Evolutionary conservation across 495 filamentous ascomycete genomes (phyloP).

Genomic region (Patellaria atrata): DNA sequence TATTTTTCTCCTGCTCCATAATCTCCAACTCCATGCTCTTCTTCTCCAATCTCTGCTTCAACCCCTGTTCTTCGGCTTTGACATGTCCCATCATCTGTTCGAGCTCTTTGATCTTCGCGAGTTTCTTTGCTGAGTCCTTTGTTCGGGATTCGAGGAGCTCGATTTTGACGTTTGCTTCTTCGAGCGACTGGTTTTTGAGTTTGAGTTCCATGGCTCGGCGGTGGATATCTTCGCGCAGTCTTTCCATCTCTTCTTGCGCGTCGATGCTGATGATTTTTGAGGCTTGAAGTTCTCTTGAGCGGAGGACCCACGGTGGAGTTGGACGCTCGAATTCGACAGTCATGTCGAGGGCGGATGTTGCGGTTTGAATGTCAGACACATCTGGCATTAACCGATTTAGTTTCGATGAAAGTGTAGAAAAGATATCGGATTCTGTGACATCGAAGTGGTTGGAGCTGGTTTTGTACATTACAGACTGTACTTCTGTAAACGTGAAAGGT

Average conservation of each 20-base stretch:
- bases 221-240: constrained; percentile 53
- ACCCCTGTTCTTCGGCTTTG: constrained; percentile 2
- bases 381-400: too few relatives aligned
- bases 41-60: too few relatives aligned
- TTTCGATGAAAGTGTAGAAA: constrained; percentile 45
- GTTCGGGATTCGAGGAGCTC: constrained; percentile 74
- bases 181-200: constrained; percentile 49
- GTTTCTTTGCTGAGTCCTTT: constrained; percentile 62
- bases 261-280: constrained; percentile 66
- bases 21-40: too few relatives aligned
- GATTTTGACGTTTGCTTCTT: constrained; percentile 73
- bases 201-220: constrained; percentile 50
- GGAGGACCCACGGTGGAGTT: constrained; percentile 68
- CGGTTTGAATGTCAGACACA: too few relatives aligned
- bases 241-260: constrained; percentile 41
- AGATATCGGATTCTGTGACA: constrained; percentile 39
- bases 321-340: constrained; percentile 74
- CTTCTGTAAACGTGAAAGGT: constrained; percentile 48
- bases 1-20: too few relatives aligned
- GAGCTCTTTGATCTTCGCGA: constrained; percentile 46
- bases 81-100: constrained; percentile 27
- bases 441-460: constrained; percentile 19
- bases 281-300: constrained; percentile 59
- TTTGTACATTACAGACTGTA: constrained; percentile 32
- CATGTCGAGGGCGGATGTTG: constrained; percentile 59